Evolutionary conservation across 108 stramenopile genomes (phyloP), one percentile per base, ranked within the genome.

Genomic region (Stephanodiscus minutulus): DNA sequence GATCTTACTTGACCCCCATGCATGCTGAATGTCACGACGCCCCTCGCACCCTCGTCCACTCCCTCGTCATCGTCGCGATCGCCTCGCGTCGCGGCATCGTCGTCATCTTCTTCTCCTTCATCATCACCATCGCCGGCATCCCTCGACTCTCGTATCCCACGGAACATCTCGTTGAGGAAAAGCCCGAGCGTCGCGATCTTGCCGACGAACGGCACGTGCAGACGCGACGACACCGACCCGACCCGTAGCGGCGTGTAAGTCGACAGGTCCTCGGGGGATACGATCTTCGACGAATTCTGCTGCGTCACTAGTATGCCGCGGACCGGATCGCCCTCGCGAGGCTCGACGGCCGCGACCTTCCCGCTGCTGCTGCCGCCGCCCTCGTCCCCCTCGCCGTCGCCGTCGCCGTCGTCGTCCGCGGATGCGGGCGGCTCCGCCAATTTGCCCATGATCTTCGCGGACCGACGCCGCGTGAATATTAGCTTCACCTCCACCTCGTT

Each of bases 121-220:
- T 39, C 36, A 44, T 8, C 21, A 15, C 54, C 21, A 0, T 50
- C 36, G 1, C 44, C 29, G 10, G 22, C 54, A 53, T 70, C 74
- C 39, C 44, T 66, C 22, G 63, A 57, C 70, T 90, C 86, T n/a
- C 64, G 77, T 13, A 95, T 74, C 18, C 88, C 90, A 20, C 73
- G 55, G 72, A 93, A 96, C 89, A 94, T 91, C 72, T 92, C 92
- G 27, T 83, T 70, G 37, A 96, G 64, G 68, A 92, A 94, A 27
- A 96, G 56, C 59, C 79, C 69, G 35, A 96, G 66, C 0, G 90
- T 95, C 47, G 75, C 84, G 5, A 92, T 66, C 37, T 86, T 85
- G 22, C 90, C 91, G 18, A 83, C 74, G 76, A 91, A 97, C 3
- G 93, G 96, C 17, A 97, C 92, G 84, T 96, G 94, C 22, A 97